Percentiles rank a stretch among this genome's conserved stretches.
phyloP scores from a whole-genome alignment of 768 basidiomycete genomes.

The Termitomyces sp. region DNA sequence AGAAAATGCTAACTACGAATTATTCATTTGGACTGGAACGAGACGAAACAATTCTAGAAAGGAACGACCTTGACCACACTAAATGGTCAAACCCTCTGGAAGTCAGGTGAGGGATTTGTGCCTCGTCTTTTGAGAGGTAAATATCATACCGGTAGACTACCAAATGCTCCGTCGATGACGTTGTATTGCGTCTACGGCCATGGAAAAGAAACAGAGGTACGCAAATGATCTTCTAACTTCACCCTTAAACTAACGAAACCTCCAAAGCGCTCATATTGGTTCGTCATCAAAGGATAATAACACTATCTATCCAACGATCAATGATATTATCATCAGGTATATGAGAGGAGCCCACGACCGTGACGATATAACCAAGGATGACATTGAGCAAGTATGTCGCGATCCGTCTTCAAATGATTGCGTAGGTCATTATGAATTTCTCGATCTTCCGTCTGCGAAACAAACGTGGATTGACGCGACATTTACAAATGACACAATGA shows the following conservation, averaged over 20 bases:
- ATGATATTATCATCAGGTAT: conserved; percentile 44
- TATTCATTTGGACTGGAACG: conserved; percentile 89
- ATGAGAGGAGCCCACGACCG: conserved; percentile 63
- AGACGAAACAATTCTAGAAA: conserved; percentile 53
- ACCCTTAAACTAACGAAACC: neutral
- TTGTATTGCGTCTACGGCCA: conserved; percentile 93
- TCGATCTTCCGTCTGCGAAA: conserved; percentile 51
- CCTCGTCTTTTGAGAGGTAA: neutral
- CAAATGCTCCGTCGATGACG: conserved; percentile 86
- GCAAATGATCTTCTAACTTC: conserved; percentile 10
- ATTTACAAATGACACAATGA: conserved; percentile 57
- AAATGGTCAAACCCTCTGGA: conserved; percentile 96
- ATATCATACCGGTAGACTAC: conserved; percentile 47
- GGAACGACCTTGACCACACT: conserved; percentile 65
- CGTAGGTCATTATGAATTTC: conserved; percentile 33
- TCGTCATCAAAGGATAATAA: conserved; percentile 3
- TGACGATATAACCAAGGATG: conserved; percentile 50
- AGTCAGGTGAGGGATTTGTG: conserved; percentile 40
- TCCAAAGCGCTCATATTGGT: conserved; percentile 80
- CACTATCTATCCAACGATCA: neutral
- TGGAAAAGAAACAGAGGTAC: conserved; percentile 91
- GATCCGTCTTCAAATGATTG: conserved; percentile 38
- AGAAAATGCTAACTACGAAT: conserved; percentile 81
- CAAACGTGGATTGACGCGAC: conserved; percentile 83
- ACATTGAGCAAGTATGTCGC: conserved; percentile 34